phyloP scores from a whole-genome alignment of 2,329 filamentous ascomycete genomes.

The Didymella exigua region DNA sequence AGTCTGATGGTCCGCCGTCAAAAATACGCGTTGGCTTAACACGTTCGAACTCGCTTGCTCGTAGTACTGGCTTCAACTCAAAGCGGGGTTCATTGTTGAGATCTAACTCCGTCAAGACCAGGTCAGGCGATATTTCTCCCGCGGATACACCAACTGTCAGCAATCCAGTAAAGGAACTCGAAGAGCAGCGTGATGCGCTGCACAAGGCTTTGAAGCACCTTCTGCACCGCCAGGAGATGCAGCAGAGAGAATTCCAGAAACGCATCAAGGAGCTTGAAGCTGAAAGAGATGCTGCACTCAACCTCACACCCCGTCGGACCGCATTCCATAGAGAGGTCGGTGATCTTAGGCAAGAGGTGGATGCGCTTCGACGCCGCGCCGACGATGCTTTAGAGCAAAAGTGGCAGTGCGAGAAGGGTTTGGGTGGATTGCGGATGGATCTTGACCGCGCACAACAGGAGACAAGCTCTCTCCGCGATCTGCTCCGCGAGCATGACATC shows the following conservation, averaged over 20 bases:
- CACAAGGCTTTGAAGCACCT: conserved; percentile 86
- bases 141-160: conserved; percentile 49
- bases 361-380: conserved; percentile 79
- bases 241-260: conserved; percentile 83
- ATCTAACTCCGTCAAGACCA: conserved; percentile 51
- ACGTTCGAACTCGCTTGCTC: conserved; percentile 71
- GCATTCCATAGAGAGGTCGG: conserved; percentile 86
- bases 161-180: conserved; percentile 77
- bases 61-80: conserved; percentile 52
- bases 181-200: conserved; percentile 89
- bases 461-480: conserved; percentile 76
- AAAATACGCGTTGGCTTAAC: conserved; percentile 58
- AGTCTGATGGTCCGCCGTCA: conserved; percentile 44
- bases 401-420: conserved; percentile 91
- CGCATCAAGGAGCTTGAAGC: conserved; percentile 76
- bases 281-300: conserved; percentile 76
- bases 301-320: conserved; percentile 71
- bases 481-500: conserved; percentile 84
- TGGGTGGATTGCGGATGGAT: conserved; percentile 91
- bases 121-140: conserved; percentile 60
- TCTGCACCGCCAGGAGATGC: conserved; percentile 81
- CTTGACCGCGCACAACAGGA: conserved; percentile 94
- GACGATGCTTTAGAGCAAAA: conserved; percentile 96
- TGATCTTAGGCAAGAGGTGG: conserved; percentile 81
- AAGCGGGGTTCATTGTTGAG: conserved; percentile 58